A percentile compares a stretch with the other conserved stretches of the same genome.
Evolutionary conservation across 306 rosid genomes (phyloP).

Genomic region (Vigna trinervia): DNA sequence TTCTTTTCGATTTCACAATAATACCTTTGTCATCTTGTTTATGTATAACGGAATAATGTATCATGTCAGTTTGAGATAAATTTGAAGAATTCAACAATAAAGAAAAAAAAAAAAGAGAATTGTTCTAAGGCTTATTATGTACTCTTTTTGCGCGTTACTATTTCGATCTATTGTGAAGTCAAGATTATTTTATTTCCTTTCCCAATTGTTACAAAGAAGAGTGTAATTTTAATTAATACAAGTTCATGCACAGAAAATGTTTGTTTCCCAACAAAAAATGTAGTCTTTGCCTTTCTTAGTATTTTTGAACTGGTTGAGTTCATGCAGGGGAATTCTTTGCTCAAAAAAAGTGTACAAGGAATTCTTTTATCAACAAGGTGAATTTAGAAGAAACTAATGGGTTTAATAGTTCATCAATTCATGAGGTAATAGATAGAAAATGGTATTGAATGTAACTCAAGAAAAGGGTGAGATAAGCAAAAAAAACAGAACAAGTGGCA

Average conservation of each 20-base stretch:
- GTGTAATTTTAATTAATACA: not conserved
- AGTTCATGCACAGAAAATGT: not conserved
- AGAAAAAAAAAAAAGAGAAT: not conserved
- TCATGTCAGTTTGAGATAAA: no score
- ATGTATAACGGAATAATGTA: no score
- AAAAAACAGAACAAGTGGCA: not conserved
- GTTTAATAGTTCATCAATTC: not conserved
- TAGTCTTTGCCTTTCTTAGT: not conserved
- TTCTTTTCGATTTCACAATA: no score
- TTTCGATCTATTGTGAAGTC: not conserved
- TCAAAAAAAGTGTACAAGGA: slow-evolving; percentile 38
- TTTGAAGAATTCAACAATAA: no score
- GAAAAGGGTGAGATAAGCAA: not conserved
- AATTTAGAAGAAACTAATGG: slow-evolving; percentile 26
- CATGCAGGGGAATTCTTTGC: not conserved
- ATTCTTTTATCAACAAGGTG: slow-evolving; percentile 42
- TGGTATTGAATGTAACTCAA: not conserved
- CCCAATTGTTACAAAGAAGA: not conserved
- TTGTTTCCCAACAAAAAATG: not conserved
- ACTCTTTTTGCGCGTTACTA: not conserved
- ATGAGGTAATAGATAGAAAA: not conserved
- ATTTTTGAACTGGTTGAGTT: not conserved
- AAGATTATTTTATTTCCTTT: not conserved
- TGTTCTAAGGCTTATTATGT: not conserved
- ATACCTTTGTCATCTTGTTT: no score